These are phyloP conservation scores for Scenedesmus sp. DNA, from an alignment of 163 green algal species.

Conservation along the genomic window DNA sequence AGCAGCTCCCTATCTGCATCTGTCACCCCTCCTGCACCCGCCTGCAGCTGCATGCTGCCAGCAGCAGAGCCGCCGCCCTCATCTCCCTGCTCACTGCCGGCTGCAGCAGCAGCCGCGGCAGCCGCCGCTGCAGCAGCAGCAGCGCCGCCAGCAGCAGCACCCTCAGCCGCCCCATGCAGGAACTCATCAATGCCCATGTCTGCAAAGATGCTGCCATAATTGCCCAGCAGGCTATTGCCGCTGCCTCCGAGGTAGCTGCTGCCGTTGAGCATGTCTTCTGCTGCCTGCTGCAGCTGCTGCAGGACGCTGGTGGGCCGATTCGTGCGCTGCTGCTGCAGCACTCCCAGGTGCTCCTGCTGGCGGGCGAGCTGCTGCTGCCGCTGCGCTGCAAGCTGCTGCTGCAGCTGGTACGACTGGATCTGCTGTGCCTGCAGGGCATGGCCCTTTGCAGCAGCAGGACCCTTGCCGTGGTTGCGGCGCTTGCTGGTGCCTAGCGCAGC, in stretches of 20 bases:
- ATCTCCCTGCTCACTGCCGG: neutral
- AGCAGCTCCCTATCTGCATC: neutral
- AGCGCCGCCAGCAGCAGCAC: neutral
- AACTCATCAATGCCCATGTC: constrained; percentile 24
- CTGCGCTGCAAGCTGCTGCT: neutral
- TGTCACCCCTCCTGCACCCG: neutral
- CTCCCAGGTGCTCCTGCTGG: constrained; percentile 14
- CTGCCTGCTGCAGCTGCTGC: constrained; percentile 30
- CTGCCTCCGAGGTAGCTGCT: constrained; percentile 18
- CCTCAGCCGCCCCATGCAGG: neutral
- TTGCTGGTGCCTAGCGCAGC: neutral
- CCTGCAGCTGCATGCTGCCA: constrained; percentile 23
- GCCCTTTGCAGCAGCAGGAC: constrained; percentile 1
- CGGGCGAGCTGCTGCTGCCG: constrained; percentile 14
- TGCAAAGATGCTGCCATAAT: constrained; percentile 17
- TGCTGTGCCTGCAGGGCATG: constrained; percentile 23
- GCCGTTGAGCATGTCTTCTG: constrained; percentile 37
- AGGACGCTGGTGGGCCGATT: neutral
- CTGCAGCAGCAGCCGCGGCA: neutral
- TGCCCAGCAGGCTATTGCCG: neutral
- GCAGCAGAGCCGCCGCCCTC: neutral
- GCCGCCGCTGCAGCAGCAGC: neutral
- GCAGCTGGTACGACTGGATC: neutral
- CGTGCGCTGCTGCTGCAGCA: neutral
- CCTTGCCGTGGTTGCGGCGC: constrained; percentile 12